Percentiles rank a stretch among this genome's conserved stretches.
Evolutionary conservation across 176 grass and related monocot genomes (phyloP).

Genomic region (Eragrostis curvula): DNA sequence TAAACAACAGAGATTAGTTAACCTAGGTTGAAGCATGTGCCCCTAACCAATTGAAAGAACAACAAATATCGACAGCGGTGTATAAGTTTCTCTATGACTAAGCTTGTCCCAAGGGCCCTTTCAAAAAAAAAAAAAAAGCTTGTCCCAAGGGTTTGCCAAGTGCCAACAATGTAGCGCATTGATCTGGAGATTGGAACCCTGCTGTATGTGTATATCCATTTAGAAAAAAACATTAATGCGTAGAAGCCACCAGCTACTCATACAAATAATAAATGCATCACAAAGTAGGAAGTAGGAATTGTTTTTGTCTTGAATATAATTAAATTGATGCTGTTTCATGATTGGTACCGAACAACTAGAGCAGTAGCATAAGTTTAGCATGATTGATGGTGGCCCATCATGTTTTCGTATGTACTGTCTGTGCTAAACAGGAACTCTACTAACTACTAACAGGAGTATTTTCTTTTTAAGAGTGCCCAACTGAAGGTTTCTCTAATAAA

Average conservation of each 20-base stretch:
- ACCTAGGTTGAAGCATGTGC: background rate
- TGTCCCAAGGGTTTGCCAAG: slow-evolving; percentile 11
- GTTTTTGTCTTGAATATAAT: background rate
- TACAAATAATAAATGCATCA: slow-evolving; percentile 35
- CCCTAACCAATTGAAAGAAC: background rate
- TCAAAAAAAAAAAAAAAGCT: too few relatives aligned
- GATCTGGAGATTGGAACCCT: slow-evolving; percentile 25
- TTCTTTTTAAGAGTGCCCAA: too few relatives aligned
- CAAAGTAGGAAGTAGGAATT: slow-evolving; percentile 34
- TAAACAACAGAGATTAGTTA: background rate
- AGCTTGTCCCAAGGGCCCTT: slow-evolving; percentile 31
- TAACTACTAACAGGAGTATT: background rate
- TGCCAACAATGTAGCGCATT: background rate
- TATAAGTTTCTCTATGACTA: slow-evolving; percentile 15
- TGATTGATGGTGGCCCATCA: background rate
- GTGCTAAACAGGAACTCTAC: background rate
- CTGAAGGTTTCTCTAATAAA: too few relatives aligned
- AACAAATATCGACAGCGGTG: too few relatives aligned
- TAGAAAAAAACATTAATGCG: slow-evolving; percentile 17
- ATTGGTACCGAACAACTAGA: slow-evolving; percentile 31
- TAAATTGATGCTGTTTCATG: slow-evolving; percentile 2
- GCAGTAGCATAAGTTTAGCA: background rate
- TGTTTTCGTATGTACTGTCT: slow-evolving; percentile 16
- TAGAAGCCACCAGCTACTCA: background rate
- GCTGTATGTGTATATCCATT: background rate